A percentile compares a stretch with the other conserved stretches of the same genome.
Conservation (phyloP, 2,329 filamentous ascomycete genomes). For the Claviceps spartinae region DNA sequence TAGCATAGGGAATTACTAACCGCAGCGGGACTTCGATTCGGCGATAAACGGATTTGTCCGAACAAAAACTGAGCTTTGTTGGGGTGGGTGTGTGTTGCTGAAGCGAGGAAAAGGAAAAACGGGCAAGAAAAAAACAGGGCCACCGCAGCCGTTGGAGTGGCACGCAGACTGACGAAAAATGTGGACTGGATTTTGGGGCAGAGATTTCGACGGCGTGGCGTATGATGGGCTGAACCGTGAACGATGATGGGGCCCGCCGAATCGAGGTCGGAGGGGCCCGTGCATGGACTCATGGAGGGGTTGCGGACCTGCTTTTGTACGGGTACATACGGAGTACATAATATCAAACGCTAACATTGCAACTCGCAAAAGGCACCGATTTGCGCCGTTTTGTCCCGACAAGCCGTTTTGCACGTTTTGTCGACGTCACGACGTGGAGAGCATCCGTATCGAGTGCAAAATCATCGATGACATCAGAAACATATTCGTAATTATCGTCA, state of each 20-base stretch:
- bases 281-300: neutral
- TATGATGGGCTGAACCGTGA: neutral
- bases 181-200: slow-evolving; percentile 9
- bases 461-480: neutral
- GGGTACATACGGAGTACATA: too few species aligned
- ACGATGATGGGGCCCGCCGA: neutral
- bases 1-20: neutral
- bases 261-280: neutral
- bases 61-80: slow-evolving; percentile 3
- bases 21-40: neutral
- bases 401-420: neutral
- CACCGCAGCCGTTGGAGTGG: slow-evolving; percentile 3
- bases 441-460: neutral
- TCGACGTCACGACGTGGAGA: neutral
- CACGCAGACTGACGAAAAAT: neutral
- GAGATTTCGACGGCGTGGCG: slow-evolving; percentile 4
- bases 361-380: neutral
- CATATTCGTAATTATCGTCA: neutral
- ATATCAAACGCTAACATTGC: too few species aligned
- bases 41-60: slow-evolving; percentile 2
- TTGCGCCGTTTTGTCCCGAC: too few species aligned
- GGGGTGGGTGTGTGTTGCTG: slow-evolving; percentile 2
- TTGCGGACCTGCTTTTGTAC: neutral
- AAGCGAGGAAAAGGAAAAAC: slow-evolving; percentile 1
- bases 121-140: slow-evolving; percentile 7